These are phyloP conservation scores for Circinella minor DNA, from an alignment of 371 early-diverging fungal species.

Conservation along the genomic window DNA sequence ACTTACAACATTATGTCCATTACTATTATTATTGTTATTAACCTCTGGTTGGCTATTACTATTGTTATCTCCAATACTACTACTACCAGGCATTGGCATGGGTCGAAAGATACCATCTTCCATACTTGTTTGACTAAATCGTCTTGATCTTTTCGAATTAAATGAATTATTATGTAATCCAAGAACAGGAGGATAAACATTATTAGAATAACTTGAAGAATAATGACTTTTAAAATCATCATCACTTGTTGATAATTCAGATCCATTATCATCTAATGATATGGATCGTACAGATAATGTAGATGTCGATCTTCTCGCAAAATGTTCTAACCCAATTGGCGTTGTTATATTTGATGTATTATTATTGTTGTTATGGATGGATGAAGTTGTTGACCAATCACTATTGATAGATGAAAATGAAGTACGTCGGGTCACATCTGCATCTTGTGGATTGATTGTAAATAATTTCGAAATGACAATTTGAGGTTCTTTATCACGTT, in stretches of 20 bases:
- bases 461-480: constrained; percentile 67
- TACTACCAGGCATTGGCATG: constrained; percentile 54
- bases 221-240: constrained; percentile 43
- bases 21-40: neutral
- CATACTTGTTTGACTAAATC: constrained; percentile 67
- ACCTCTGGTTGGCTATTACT: neutral
- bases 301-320: constrained; percentile 21
- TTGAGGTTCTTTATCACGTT: constrained; percentile 59
- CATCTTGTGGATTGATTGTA: constrained; percentile 55
- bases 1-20: constrained; percentile 13
- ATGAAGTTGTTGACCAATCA: constrained; percentile 59
- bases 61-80: neutral
- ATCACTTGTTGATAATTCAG: constrained; percentile 37
- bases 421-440: constrained; percentile 49
- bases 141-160: constrained; percentile 51
- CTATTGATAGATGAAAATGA: constrained; percentile 68
- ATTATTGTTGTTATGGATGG: constrained; percentile 20
- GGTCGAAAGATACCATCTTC: constrained; percentile 67
- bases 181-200: constrained; percentile 38
- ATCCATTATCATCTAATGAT: constrained; percentile 35
- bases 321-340: constrained; percentile 1
- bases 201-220: constrained; percentile 15
- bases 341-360: neutral
- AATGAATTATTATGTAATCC: constrained; percentile 39
- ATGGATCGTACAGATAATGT: constrained; percentile 20